Percentiles rank a stretch among this genome's conserved stretches.
phyloP scores from a whole-genome alignment of 345 rosid genomes.

The Euclidium syriacum region DNA sequence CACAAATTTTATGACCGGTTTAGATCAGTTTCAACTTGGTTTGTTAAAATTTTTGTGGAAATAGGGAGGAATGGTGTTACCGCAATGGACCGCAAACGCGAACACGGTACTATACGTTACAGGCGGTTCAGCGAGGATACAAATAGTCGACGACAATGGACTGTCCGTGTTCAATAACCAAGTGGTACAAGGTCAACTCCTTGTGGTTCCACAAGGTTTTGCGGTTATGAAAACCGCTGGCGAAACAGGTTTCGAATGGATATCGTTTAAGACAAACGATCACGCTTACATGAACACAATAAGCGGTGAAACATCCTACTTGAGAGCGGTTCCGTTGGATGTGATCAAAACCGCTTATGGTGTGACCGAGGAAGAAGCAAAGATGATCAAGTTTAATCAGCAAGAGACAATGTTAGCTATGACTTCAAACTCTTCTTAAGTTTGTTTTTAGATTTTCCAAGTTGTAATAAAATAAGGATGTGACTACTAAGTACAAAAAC shows the following conservation, averaged over 20 bases:
- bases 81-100: conserved; percentile 64
- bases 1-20: too few species aligned
- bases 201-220: conserved; percentile 63
- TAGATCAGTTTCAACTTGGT: too few species aligned
- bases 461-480: conserved; percentile 10
- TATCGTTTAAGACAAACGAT: conserved; percentile 62
- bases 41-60: neutral
- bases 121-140: conserved; percentile 47
- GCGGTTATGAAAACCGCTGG: conserved; percentile 47
- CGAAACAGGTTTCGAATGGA: conserved; percentile 52
- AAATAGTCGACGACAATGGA: conserved; percentile 58
- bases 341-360: conserved; percentile 47
- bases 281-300: conserved; percentile 40
- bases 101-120: conserved; percentile 56
- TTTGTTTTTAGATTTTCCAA: conserved; percentile 11
- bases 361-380: conserved; percentile 52
- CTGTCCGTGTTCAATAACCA: conserved; percentile 44
- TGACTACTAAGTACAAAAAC: neutral
- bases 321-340: conserved; percentile 50
- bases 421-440: conserved; percentile 6
- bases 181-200: conserved; percentile 47
- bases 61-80: conserved; percentile 57
- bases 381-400: conserved; percentile 43
- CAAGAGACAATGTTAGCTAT: conserved; percentile 30
- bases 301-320: conserved; percentile 47